phyloP scores from a whole-genome alignment of 2,329 filamentous ascomycete genomes.

The Chaetomium sp. region DNA sequence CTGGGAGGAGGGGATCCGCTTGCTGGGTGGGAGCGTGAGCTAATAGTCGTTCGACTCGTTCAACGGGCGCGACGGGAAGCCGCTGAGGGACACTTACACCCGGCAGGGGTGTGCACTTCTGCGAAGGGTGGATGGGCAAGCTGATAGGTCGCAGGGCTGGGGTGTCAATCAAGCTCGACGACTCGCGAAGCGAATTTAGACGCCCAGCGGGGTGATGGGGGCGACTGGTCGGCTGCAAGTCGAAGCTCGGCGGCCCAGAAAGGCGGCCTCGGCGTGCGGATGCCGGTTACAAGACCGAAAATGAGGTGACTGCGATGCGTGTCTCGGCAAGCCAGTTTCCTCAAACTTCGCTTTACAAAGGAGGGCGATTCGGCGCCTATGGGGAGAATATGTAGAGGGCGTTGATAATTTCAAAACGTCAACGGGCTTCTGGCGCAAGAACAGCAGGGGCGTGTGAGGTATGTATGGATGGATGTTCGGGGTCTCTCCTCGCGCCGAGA shows the following conservation, averaged over 20 bases:
- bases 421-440: constrained; percentile 5
- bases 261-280: constrained; percentile 19
- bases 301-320: not conserved
- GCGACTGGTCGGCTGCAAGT: constrained; percentile 26
- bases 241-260: constrained; percentile 19
- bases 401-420: not conserved
- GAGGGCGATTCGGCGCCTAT: constrained; percentile 9
- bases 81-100: constrained; percentile 33
- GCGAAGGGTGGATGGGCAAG: constrained; percentile 23
- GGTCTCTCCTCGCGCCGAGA: not conserved
- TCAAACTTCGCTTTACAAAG: not conserved
- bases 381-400: constrained; percentile 17
- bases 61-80: constrained; percentile 20
- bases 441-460: not conserved
- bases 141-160: constrained; percentile 38
- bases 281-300: constrained; percentile 11
- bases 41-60: constrained; percentile 30
- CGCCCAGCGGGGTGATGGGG: constrained; percentile 35
- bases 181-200: constrained; percentile 38
- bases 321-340: constrained; percentile 7
- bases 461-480: not conserved
- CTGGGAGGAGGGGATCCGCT: constrained; percentile 19
- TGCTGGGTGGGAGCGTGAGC: constrained; percentile 36
- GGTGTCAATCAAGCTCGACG: constrained; percentile 35
- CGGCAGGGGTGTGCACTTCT: constrained; percentile 31